Percentiles rank a stretch among this genome's conserved stretches.
Evolutionary conservation across 495 filamentous ascomycete species (phyloP).

Genomic region (Cairneyella variabilis): DNA sequence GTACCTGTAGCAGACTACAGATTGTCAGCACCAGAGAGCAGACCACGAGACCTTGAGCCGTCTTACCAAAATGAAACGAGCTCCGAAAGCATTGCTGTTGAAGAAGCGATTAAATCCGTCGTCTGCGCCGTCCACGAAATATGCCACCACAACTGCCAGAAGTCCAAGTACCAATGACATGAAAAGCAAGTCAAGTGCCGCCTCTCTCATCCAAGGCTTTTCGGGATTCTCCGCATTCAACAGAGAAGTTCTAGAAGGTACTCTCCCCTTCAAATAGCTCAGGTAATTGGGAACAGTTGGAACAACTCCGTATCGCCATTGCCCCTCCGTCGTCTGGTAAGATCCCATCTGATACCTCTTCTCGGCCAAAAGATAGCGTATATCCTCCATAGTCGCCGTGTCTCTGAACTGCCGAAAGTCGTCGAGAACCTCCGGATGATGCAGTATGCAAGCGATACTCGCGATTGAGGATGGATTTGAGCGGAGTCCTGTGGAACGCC

Average conservation of each 20-base stretch:
- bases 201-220: neutral
- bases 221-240: neutral
- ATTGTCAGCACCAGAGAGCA: neutral
- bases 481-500: neutral
- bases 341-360: neutral
- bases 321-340: neutral
- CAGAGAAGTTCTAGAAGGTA: no score
- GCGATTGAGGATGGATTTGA: neutral
- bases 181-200: neutral
- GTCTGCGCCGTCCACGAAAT: neutral
- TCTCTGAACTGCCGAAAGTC: neutral
- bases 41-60: neutral
- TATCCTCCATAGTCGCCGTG: neutral
- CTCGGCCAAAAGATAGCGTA: neutral
- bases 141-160: neutral
- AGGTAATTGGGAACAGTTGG: neutral
- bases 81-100: neutral
- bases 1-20: neutral
- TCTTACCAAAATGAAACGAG: neutral
- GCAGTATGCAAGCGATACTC: neutral
- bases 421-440: neutral
- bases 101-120: neutral
- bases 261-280: no score
- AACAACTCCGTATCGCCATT: neutral
- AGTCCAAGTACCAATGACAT: neutral